Percentiles rank a stretch among this genome's conserved stretches.
Evolutionary conservation across 2,329 filamentous ascomycete species (phyloP).

Genomic region (Pyrenophora tritici-repentis): DNA sequence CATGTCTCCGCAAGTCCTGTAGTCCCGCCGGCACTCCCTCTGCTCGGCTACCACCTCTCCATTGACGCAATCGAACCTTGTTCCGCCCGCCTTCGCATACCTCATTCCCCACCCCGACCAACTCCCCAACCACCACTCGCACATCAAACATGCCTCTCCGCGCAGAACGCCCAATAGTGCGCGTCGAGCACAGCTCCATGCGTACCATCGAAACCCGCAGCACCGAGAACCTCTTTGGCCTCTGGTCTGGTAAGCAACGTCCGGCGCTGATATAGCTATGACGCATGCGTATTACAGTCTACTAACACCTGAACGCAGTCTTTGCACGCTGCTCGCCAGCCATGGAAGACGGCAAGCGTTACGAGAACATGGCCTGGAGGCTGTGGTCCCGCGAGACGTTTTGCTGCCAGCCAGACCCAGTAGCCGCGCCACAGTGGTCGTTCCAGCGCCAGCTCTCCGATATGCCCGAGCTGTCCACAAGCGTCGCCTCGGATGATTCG

Average conservation of each 20-base stretch:
- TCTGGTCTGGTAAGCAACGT: conserved; percentile 84
- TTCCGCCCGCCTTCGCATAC: conserved; percentile 1
- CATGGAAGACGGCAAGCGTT: conserved; percentile 85
- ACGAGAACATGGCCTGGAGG: conserved; percentile 94
- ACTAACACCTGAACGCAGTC: conserved; percentile 59
- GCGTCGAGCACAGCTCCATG: conserved; percentile 88
- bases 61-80: conserved; percentile 30
- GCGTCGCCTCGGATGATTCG: conserved; percentile 53
- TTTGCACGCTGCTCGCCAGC: conserved; percentile 94
- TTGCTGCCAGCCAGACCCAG: conserved; percentile 71
- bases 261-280: conserved; percentile 4
- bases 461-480: conserved; percentile 54
- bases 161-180: conserved; percentile 83
- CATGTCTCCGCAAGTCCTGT: conserved; percentile 29
- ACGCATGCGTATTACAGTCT: background rate
- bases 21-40: conserved; percentile 26
- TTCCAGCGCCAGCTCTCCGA: conserved; percentile 40
- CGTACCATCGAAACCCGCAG: conserved; percentile 94
- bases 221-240: conserved; percentile 90
- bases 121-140: background rate
- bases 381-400: conserved; percentile 94
- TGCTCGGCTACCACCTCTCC: conserved; percentile 22
- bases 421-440: conserved; percentile 40
- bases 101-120: background rate
- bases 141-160: conserved; percentile 73